Evolutionary conservation across 108 stramenopile genomes (phyloP).

Genomic region (Nitzschia palea): DNA sequence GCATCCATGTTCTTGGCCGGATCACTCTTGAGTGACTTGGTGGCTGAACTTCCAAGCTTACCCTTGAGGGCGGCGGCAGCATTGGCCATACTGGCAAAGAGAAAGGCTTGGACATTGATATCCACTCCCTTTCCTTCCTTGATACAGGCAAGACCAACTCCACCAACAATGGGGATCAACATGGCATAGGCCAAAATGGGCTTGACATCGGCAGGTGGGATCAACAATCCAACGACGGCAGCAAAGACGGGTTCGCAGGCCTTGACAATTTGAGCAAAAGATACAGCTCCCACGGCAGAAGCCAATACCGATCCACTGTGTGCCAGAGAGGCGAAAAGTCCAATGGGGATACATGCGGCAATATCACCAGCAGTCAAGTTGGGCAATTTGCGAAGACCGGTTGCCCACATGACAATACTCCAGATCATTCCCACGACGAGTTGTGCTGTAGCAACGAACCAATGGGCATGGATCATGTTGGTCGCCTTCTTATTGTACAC

Average conservation of each 20-base stretch:
- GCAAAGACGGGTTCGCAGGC: slow-evolving; percentile 96
- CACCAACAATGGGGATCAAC: slow-evolving; percentile 93
- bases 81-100: slow-evolving; percentile 92
- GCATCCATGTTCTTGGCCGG: slow-evolving; percentile 94
- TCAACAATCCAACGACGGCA: slow-evolving; percentile 82
- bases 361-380: slow-evolving; percentile 73
- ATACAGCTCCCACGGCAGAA: slow-evolving; percentile 94
- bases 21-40: slow-evolving; percentile 79
- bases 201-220: slow-evolving; percentile 84
- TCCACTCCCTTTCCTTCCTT: slow-evolving; percentile 91
- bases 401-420: slow-evolving; percentile 73
- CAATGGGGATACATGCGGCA: slow-evolving; percentile 78
- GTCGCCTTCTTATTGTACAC: slow-evolving; percentile 88
- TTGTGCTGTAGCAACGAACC: slow-evolving; percentile 84
- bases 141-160: slow-evolving; percentile 89
- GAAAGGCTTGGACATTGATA: slow-evolving; percentile 89
- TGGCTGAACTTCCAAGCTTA: slow-evolving; percentile 87
- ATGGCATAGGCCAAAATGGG: slow-evolving; percentile 81
- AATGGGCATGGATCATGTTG: slow-evolving; percentile 87
- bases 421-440: slow-evolving; percentile 74
- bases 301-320: slow-evolving; percentile 85
- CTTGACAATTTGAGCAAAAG: slow-evolving; percentile 97
- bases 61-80: slow-evolving; percentile 86
- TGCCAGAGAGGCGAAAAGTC: slow-evolving; percentile 70
- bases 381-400: slow-evolving; percentile 76